Evolutionary conservation across 2,329 filamentous ascomycete genomes (phyloP).

Genomic region (Arthrobotrys entomopaga): DNA sequence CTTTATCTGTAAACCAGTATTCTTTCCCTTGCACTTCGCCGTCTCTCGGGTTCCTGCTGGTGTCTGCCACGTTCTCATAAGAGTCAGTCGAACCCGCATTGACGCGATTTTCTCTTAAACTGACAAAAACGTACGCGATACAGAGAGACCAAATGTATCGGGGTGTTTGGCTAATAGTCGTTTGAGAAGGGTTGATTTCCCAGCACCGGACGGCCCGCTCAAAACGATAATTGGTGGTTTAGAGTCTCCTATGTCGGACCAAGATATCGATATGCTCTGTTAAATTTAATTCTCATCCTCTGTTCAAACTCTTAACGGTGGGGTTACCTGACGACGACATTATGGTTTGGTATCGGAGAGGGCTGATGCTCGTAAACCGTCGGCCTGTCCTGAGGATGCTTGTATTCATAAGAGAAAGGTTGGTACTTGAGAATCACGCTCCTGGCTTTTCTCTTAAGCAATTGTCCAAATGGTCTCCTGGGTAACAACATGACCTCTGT

Average conservation of each 20-base stretch:
- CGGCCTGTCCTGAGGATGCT: slow-evolving; percentile 2
- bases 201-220: slow-evolving; percentile 80
- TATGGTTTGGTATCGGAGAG: slow-evolving; percentile 7
- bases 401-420: not conserved
- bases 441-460: no score
- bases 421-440: no score
- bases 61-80: slow-evolving; percentile 68
- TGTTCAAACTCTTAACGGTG: not conserved
- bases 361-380: slow-evolving; percentile 1
- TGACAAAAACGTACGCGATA: slow-evolving; percentile 61
- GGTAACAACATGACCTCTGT: no score
- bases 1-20: slow-evolving; percentile 77
- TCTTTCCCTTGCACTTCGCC: slow-evolving; percentile 80
- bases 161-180: slow-evolving; percentile 74
- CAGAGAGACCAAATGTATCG: slow-evolving; percentile 72
- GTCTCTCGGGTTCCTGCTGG: slow-evolving; percentile 78
- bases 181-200: slow-evolving; percentile 82
- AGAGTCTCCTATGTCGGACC: slow-evolving; percentile 19
- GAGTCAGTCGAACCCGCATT: not conserved
- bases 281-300: no score
- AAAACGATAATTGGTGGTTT: slow-evolving; percentile 70
- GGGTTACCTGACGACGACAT: slow-evolving; percentile 41
- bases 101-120: not conserved
- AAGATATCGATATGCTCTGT: no score
- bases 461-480: no score